These are phyloP conservation scores for Lactifluus pinguis DNA, from an alignment of 768 basidiomycete genomes.

Conservation along the genomic window DNA sequence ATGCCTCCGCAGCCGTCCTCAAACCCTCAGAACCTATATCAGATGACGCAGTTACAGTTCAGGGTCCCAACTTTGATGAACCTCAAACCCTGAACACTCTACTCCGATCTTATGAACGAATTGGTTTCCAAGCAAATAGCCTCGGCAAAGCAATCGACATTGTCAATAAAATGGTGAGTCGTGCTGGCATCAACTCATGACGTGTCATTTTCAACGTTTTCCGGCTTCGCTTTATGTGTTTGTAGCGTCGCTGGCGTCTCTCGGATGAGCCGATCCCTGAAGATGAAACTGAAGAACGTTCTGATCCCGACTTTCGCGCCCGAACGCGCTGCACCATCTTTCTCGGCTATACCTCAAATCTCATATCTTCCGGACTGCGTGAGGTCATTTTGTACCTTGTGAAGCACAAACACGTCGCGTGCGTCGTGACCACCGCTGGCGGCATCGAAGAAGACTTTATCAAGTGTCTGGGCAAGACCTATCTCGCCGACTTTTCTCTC, in stretches of 20 bases:
- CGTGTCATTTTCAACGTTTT: neutral
- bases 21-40: slow-evolving; percentile 67
- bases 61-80: slow-evolving; percentile 84
- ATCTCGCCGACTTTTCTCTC: slow-evolving; percentile 86
- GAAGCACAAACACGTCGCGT: slow-evolving; percentile 83
- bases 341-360: slow-evolving; percentile 96
- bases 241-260: slow-evolving; percentile 78
- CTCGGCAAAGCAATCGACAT: slow-evolving; percentile 82
- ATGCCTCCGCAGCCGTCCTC: slow-evolving; percentile 68
- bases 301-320: slow-evolving; percentile 49
- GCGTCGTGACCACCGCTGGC: slow-evolving; percentile 93
- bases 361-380: slow-evolving; percentile 94
- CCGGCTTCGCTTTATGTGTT: too few relatives aligned
- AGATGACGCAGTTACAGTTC: slow-evolving; percentile 55
- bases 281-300: slow-evolving; percentile 62
- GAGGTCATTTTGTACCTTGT: slow-evolving; percentile 90
- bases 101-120: slow-evolving; percentile 72
- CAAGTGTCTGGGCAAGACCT: slow-evolving; percentile 96
- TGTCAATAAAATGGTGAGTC: slow-evolving; percentile 83
- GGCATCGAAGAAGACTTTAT: slow-evolving; percentile 99
- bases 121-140: slow-evolving; percentile 97
- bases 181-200: neutral
- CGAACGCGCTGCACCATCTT: slow-evolving; percentile 80
- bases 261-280: slow-evolving; percentile 71
- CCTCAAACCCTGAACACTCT: slow-evolving; percentile 57